Conservation (phyloP, 2,329 filamentous ascomycete species). For the Septoria linicola region DNA sequence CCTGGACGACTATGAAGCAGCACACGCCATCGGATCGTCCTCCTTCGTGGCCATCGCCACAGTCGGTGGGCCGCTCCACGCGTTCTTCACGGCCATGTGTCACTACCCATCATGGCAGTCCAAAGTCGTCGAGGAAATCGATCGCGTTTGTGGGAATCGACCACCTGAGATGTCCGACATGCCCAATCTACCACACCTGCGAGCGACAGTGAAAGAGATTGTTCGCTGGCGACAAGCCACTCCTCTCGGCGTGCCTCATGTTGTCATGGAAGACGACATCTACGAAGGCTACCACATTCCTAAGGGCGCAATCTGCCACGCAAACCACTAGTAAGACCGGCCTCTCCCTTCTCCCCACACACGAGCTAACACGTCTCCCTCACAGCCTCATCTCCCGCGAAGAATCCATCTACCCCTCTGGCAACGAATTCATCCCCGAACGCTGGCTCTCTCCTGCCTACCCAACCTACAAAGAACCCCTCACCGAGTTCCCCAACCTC, state of each 20-base stretch:
- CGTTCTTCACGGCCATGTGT: constrained; percentile 38
- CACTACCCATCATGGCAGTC: constrained; percentile 37
- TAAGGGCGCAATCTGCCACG: constrained; percentile 39
- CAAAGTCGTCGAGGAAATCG: constrained; percentile 36
- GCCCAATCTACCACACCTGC: constrained; percentile 36
- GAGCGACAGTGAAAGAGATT: constrained; percentile 39
- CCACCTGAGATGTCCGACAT: constrained; percentile 35
- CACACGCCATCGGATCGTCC: constrained; percentile 37
- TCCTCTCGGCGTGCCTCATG: constrained; percentile 44
- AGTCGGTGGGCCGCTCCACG: constrained; percentile 37
- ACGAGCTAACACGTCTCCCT: constrained; percentile 11
- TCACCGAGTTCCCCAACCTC: constrained; percentile 39
- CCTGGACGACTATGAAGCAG: constrained; percentile 36
- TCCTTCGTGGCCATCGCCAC: constrained; percentile 39
- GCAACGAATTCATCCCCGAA: constrained; percentile 37
- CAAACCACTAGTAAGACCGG: constrained; percentile 36
- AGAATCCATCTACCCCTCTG: constrained; percentile 33
- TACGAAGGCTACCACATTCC: constrained; percentile 42
- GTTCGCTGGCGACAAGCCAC: constrained; percentile 38
- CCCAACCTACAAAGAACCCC: constrained; percentile 40
- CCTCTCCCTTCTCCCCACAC: not conserved
- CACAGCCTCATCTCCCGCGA: constrained; percentile 36
- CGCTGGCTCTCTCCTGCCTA: constrained; percentile 37
- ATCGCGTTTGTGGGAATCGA: constrained; percentile 36
- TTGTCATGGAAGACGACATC: constrained; percentile 39